Percentiles rank a stretch among this genome's conserved stretches.
Conservation (phyloP, 2,329 filamentous ascomycete genomes). For the Venturia effusa region DNA sequence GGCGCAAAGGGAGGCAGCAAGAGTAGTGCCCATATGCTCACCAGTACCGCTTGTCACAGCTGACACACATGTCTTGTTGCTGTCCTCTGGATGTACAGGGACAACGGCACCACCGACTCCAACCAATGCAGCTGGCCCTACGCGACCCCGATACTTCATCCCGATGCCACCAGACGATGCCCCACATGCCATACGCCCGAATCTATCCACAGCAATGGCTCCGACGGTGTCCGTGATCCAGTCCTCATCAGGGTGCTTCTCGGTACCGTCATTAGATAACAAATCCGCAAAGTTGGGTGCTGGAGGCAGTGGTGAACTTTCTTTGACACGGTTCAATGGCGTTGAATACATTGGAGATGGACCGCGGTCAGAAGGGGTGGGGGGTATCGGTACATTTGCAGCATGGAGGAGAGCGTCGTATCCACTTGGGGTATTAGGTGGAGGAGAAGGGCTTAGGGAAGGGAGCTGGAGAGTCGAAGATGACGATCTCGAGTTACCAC, state of each 20-base stretch:
- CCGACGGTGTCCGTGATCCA: conserved; percentile 89
- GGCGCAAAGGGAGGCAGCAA: conserved; percentile 79
- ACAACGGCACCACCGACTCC: conserved; percentile 85
- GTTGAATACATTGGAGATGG: conserved; percentile 13
- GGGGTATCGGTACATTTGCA: conserved; percentile 7
- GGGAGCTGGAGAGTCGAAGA: conserved; percentile 18
- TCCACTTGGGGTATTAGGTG: conserved; percentile 4
- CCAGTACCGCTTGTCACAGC: conserved; percentile 89
- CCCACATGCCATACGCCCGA: conserved; percentile 81
- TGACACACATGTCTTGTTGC: conserved; percentile 60
- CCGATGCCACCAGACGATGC: conserved; percentile 96
- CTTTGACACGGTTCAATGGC: conserved; percentile 14
- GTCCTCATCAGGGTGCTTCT: conserved; percentile 27
- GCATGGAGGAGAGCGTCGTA: neutral
- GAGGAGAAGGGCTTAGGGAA: conserved; percentile 17
- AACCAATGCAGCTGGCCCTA: conserved; percentile 86
- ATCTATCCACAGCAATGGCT: conserved; percentile 80
- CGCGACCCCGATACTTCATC: conserved; percentile 89
- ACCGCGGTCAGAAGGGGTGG: conserved; percentile 11
- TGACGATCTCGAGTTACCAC: conserved; percentile 20
- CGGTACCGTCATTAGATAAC: neutral
- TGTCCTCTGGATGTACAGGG: conserved; percentile 61
- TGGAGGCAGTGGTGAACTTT: conserved; percentile 14
- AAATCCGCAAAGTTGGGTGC: neutral
- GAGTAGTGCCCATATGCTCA: conserved; percentile 94